phyloP scores from a whole-genome alignment of 108 stramenopile genomes.

The Hondaea fermentalgiana region DNA sequence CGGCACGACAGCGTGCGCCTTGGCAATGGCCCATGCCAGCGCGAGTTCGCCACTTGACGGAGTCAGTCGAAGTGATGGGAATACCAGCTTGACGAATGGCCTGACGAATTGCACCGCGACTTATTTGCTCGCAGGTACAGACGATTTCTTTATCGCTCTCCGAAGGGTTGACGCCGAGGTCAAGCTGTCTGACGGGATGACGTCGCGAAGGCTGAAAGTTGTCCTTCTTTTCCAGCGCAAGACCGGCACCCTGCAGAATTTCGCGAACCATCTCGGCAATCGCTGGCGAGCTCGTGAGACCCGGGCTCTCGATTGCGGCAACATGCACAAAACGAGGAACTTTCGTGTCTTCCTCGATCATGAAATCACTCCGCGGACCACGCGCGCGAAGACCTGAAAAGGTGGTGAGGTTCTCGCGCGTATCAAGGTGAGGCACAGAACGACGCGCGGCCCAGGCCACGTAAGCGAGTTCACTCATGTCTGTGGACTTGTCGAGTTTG shows the following conservation, averaged over 20 bases:
- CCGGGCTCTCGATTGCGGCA: slow-evolving; percentile 5
- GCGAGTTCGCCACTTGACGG: background rate
- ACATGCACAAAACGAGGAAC: background rate
- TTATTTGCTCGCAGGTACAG: background rate
- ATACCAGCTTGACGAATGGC: background rate
- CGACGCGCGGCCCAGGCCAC: background rate
- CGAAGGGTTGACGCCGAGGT: background rate
- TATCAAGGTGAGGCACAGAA: slow-evolving; percentile 1
- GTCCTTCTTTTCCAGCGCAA: background rate
- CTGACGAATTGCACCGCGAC: background rate
- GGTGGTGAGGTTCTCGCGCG: background rate
- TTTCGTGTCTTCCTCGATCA: background rate
- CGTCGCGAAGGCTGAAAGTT: background rate
- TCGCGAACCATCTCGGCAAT: background rate
- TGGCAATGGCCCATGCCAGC: slow-evolving; percentile 16
- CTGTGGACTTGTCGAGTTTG: background rate
- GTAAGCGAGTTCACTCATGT: background rate
- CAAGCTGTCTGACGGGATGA: background rate
- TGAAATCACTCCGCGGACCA: background rate
- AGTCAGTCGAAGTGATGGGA: background rate
- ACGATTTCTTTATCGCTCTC: background rate
- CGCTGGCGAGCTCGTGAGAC: background rate
- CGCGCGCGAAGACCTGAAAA: background rate
- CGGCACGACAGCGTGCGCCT: background rate
- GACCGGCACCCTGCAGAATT: background rate